Base-by-base conservation (phyloP, 1,284 basidiomycete species). In the Leccinum pachyderme region DNA sequence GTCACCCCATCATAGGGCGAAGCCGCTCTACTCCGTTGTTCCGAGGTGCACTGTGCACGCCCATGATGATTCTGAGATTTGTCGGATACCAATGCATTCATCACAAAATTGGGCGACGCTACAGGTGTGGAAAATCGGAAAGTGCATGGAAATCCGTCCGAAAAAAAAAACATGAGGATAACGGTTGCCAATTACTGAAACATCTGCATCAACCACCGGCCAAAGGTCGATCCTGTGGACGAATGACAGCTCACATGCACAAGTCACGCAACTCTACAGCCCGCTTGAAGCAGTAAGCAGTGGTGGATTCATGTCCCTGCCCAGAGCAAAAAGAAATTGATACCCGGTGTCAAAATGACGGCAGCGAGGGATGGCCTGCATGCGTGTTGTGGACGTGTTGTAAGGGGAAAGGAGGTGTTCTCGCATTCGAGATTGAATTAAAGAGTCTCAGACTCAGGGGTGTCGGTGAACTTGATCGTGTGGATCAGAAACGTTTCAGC, bases 401-500 rank as follows among this genome's bases (percentile, higher is more conserved):
- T 59, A 65, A 65, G 56, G 51, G 64, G 54, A 51, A 47, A 52
- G 46, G 59, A 63, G 53, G 37, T 59, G 27, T 41, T 52, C 55
- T 62, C 55, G 54, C 59, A 63, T 69, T 56, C 58, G 61, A 63
- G 61, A 66, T 51, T 56, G 46, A 62, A 67, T 65, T 55, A 53
- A 55, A 54, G 52, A 54, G 51, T 61, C 60, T 55, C 62, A 51
- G 55, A 47, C 61, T 62, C 66, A 70, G 60, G 65, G 64, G 49
- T 51, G 66, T 18, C 11, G 46, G 28, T 47, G 46, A 47, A 48
- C 24, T 41, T 24, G 39, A 41, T 41, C 46, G 44, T 39, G 62
- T 68, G 59, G 66, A 55, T 67, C 60, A 51, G 55, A 65, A 66
- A 64, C 52, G 53, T 68, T 64, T 69, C 68, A 61, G 44, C 53